These are phyloP conservation scores for Magnusiomyces paraingens DNA, from an alignment of 1,139 yeast species.

Conservation along the genomic window DNA sequence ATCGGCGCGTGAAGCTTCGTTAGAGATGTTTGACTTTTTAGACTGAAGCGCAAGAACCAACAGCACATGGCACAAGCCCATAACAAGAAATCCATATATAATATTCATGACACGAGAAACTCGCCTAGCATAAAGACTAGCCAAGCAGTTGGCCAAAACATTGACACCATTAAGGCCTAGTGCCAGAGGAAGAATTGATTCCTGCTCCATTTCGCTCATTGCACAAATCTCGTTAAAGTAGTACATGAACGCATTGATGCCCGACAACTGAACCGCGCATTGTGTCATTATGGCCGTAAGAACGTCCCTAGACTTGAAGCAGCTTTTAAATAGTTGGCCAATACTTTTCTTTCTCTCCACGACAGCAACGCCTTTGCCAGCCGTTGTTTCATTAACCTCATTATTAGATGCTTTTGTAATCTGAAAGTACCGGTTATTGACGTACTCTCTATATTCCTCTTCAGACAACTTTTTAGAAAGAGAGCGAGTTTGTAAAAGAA, in stretches of 20 bases:
- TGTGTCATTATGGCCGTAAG: constrained; percentile 51
- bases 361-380: constrained; percentile 39
- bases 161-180: constrained; percentile 25
- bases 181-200: constrained; percentile 19
- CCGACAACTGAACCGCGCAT: constrained; percentile 57
- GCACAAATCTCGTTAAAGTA: constrained; percentile 45
- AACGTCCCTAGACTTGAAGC: constrained; percentile 9
- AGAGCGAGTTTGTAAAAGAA: neutral
- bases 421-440: constrained; percentile 40
- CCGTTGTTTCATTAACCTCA: constrained; percentile 48
- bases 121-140: constrained; percentile 33
- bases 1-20: constrained; percentile 23
- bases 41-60: constrained; percentile 36
- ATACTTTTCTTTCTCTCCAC: constrained; percentile 20
- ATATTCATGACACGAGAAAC: constrained; percentile 35
- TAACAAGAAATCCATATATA: constrained; percentile 28
- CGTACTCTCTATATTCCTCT: constrained; percentile 20
- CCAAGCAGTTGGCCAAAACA: constrained; percentile 40
- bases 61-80: constrained; percentile 37
- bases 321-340: neutral
- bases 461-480: neutral
- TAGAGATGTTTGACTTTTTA: constrained; percentile 13
- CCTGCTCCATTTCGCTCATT: constrained; percentile 21
- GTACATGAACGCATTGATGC: constrained; percentile 63
- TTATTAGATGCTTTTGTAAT: constrained; percentile 36